Percentiles rank a stretch among this genome's conserved stretches.
phyloP scores from a whole-genome alignment of 768 basidiomycete genomes.

The Lactarius vividus region DNA sequence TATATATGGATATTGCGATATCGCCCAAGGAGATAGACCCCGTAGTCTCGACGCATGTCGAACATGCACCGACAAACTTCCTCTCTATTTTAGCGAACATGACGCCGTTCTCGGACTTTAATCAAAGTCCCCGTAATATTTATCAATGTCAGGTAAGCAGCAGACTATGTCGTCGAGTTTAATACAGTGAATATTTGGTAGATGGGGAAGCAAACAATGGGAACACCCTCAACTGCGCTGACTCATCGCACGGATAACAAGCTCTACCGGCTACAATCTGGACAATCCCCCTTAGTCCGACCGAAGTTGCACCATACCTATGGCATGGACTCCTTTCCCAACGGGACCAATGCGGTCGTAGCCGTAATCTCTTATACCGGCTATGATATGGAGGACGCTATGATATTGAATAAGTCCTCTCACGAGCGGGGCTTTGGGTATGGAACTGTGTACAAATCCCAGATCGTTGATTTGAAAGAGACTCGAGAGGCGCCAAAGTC shows the following conservation, averaged over 20 bases:
- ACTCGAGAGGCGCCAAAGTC: constrained; percentile 63
- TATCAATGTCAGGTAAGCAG: constrained; percentile 82
- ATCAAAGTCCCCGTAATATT: constrained; percentile 92
- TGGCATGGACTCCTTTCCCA: constrained; percentile 98
- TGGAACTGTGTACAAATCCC: constrained; percentile 94
- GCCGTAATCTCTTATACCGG: constrained; percentile 99
- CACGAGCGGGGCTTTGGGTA: constrained; percentile 98
- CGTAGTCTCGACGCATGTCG: constrained; percentile 84
- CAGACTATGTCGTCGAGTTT: background rate
- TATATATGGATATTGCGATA: constrained; percentile 98
- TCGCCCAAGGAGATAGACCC: constrained; percentile 76
- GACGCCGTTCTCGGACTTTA: constrained; percentile 99
- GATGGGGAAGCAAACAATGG: constrained; percentile 99
- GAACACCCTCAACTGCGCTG: constrained; percentile 91
- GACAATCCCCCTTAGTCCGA: constrained; percentile 93
- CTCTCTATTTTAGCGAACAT: constrained; percentile 95
- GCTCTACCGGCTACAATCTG: constrained; percentile 91
- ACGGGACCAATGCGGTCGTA: constrained; percentile 96
- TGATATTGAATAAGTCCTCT: constrained; percentile 99
- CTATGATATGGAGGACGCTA: constrained; percentile 99
- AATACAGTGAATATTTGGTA: constrained; percentile 34
- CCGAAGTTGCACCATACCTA: constrained; percentile 90
- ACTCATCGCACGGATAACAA: constrained; percentile 97
- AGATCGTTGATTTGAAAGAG: constrained; percentile 87
- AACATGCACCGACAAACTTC: constrained; percentile 93